phyloP scores from a whole-genome alignment of 768 basidiomycete genomes.

The Exsudoporus frostii region DNA sequence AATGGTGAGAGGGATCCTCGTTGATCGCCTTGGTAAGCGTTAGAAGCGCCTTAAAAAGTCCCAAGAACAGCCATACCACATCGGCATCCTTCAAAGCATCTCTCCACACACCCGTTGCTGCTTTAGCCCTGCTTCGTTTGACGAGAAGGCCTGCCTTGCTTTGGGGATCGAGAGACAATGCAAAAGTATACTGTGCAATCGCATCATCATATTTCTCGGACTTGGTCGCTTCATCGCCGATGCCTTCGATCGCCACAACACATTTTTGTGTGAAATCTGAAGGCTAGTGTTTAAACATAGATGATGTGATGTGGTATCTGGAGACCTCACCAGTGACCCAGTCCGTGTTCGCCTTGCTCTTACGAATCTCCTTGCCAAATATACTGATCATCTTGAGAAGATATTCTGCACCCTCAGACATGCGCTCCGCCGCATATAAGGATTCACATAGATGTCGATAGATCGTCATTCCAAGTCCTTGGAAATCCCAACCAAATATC shows the following conservation, averaged over 20 bases:
- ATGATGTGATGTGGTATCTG: too few species aligned
- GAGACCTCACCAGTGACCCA: too few species aligned
- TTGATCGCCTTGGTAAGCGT: background rate
- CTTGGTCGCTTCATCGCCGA: too few species aligned
- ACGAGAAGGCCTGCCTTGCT: background rate
- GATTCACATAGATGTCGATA: background rate
- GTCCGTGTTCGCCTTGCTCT: too few species aligned
- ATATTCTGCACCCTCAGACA: too few species aligned
- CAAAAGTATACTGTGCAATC: background rate
- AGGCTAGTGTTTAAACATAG: too few species aligned
- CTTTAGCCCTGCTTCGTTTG: background rate
- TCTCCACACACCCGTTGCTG: background rate
- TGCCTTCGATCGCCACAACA: too few species aligned
- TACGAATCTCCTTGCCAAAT: too few species aligned
- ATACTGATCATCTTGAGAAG: too few species aligned
- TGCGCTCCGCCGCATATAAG: too few species aligned
- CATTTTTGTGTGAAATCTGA: too few species aligned
- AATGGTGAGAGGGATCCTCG: background rate
- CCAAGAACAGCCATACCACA: background rate
- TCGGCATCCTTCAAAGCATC: background rate
- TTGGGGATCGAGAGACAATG: background rate
- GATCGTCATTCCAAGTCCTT: background rate
- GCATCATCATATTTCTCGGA: background rate
- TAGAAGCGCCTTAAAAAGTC: background rate
- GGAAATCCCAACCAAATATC: background rate